Evolutionary conservation across 805 yeast species (phyloP).

Genomic region (Ogataea polymorpha): DNA sequence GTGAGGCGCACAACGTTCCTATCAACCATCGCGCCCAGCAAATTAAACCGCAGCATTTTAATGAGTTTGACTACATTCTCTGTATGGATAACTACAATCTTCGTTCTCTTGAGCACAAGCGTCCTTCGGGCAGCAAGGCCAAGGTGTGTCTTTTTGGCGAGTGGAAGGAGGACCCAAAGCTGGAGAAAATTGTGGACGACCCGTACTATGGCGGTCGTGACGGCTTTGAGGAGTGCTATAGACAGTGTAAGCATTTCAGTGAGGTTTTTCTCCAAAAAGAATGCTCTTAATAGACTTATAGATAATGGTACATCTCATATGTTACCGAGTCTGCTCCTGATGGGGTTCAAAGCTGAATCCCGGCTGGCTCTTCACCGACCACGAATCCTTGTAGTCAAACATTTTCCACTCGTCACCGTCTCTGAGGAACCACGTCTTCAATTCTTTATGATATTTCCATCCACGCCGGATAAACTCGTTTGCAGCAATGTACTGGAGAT

Average conservation of each 20-base stretch:
- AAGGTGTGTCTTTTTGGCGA: slow-evolving; percentile 70
- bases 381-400: slow-evolving; percentile 62
- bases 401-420: slow-evolving; percentile 61
- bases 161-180: slow-evolving; percentile 57
- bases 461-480: slow-evolving; percentile 74
- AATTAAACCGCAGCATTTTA: slow-evolving; percentile 48
- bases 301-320: not conserved
- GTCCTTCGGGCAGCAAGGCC: slow-evolving; percentile 50
- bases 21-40: slow-evolving; percentile 75
- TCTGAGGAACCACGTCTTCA: slow-evolving; percentile 77
- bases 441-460: slow-evolving; percentile 74
- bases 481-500: slow-evolving; percentile 74
- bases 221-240: slow-evolving; percentile 78
- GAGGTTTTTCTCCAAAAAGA: slow-evolving; percentile 63
- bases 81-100: slow-evolving; percentile 69
- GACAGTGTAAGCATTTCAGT: slow-evolving; percentile 73
- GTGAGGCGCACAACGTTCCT: slow-evolving; percentile 69
- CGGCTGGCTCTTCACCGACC: slow-evolving; percentile 47
- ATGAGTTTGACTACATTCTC: slow-evolving; percentile 61
- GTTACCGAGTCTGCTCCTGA: slow-evolving; percentile 25
- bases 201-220: slow-evolving; percentile 88
- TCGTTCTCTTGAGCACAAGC: slow-evolving; percentile 45
- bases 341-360: slow-evolving; percentile 34
- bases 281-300: slow-evolving; percentile 8
- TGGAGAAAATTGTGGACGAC: slow-evolving; percentile 67